Conservation (phyloP, 495 filamentous ascomycete species). For the Penicillium nucicola region DNA sequence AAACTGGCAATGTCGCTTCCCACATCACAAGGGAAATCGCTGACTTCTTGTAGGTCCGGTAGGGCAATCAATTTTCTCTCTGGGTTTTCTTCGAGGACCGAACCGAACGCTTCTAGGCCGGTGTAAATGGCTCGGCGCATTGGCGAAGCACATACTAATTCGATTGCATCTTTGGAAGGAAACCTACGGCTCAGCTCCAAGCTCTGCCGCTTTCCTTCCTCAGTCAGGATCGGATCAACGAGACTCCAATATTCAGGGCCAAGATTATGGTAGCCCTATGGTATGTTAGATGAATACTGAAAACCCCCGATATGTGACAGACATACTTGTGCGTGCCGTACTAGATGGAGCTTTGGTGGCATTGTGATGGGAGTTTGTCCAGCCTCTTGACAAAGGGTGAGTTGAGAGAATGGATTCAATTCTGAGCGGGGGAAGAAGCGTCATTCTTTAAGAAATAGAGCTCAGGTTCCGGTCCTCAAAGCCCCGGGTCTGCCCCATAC, state of each 20-base stretch:
- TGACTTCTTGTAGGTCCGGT: conserved; percentile 71
- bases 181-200: conserved; percentile 50
- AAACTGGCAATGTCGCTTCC: conserved; percentile 51
- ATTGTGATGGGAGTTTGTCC: conserved; percentile 2
- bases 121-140: conserved; percentile 73
- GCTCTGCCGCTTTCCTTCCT: conserved; percentile 67
- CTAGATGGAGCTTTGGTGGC: conserved; percentile 31
- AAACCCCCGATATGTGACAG: not conserved
- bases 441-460: not conserved
- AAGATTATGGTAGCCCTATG: conserved; percentile 74
- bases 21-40: conserved; percentile 66
- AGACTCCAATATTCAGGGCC: conserved; percentile 55
- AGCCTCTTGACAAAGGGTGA: not conserved
- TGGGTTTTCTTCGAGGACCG: conserved; percentile 11
- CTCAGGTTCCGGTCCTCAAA: not conserved
- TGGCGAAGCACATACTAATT: conserved; percentile 69
- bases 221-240: conserved; percentile 67
- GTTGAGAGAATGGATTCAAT: not conserved
- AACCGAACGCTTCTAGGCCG: conserved; percentile 58
- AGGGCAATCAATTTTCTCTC: conserved; percentile 51
- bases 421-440: not conserved
- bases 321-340: conserved; percentile 38
- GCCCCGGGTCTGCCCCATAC: not conserved
- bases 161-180: conserved; percentile 52
- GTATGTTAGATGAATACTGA: not conserved